Base-by-base conservation (phyloP, 2,329 filamentous ascomycete species). In the Colletotrichum sublineola region DNA sequence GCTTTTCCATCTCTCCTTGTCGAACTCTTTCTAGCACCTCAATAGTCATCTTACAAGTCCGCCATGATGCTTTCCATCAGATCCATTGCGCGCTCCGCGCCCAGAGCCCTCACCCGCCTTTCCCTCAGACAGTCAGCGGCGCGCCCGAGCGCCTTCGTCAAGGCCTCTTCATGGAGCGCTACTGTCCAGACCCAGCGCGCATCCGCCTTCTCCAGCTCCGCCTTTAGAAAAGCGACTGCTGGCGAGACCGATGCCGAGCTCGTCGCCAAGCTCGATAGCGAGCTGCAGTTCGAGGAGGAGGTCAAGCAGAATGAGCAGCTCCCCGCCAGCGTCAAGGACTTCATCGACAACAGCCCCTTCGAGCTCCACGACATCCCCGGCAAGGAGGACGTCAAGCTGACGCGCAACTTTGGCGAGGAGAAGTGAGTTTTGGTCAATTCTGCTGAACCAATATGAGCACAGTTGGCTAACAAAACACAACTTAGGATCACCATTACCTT, bases 331-430 rank as follows among this genome's bases (percentile, higher is more conserved):
- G 89, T 98, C 82, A 92, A 94, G 84, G 94, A 96, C 81, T 98
- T 97, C 84, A 84, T 98, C 60, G 91, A 96, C 80, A 96, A 94
- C 85, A 92, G 92, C 79, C 89, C 92, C 52, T 99, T 95, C 83
- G 88, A 96, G 87, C 88, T 96, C 74, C 87, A 94, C 79, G 96
- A 99, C 83, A 90, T 88, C 42, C 87, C 92, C 38, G 96, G 96
- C 74, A 89, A 94, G 82, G 94, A 98, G 85, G 94, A 97, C 77
- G 93, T 99, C 76, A 88, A 93, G 79, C 88, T 99, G 76, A 93
- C 91, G 73, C 93, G 95, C 79, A 92, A 89, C 75, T 96, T 94
- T 79, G 93, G 93, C 78, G 92, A 97, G 75, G 96, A 99, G 87
- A 94, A 92, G 94, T 96, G 84, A 83, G 91, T 83, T 63, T 74